These are phyloP conservation scores for Lecanoromycetidae sp. DNA, from an alignment of 2,329 filamentous ascomycete species.

Conservation along the genomic window DNA sequence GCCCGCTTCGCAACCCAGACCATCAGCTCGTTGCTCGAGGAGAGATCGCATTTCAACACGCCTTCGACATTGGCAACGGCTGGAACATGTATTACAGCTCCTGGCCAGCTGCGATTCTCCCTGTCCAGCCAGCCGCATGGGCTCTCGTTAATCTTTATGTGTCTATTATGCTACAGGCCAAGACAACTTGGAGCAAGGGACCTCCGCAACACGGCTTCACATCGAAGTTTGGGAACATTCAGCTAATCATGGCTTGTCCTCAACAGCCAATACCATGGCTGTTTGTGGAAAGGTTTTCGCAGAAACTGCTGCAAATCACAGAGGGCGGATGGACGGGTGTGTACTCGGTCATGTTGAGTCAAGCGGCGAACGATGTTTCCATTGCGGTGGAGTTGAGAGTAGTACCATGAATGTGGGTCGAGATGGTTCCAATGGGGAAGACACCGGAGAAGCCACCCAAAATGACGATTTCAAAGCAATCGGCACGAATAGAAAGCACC, in stretches of 20 bases:
- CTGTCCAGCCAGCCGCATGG: neutral
- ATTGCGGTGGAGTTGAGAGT: neutral
- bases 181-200: neutral
- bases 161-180: neutral
- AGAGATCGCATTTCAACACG: neutral
- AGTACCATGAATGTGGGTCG: neutral
- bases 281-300: neutral
- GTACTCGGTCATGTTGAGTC: neutral
- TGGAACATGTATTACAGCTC: slow-evolving; percentile 3
- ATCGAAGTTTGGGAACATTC: neutral
- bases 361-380: neutral
- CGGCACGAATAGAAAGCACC: no score
- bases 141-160: neutral
- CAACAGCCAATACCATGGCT: neutral
- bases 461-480: no score
- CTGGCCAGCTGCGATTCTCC: neutral
- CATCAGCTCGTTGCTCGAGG: no score
- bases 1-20: no score
- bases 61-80: neutral
- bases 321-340: neutral
- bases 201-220: neutral
- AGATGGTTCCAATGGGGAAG: no score
- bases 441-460: no score
- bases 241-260: neutral
- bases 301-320: neutral